Evolutionary conservation across 2,329 filamentous ascomycete species (phyloP).

Genomic region (Fusarium nisikadoi): DNA sequence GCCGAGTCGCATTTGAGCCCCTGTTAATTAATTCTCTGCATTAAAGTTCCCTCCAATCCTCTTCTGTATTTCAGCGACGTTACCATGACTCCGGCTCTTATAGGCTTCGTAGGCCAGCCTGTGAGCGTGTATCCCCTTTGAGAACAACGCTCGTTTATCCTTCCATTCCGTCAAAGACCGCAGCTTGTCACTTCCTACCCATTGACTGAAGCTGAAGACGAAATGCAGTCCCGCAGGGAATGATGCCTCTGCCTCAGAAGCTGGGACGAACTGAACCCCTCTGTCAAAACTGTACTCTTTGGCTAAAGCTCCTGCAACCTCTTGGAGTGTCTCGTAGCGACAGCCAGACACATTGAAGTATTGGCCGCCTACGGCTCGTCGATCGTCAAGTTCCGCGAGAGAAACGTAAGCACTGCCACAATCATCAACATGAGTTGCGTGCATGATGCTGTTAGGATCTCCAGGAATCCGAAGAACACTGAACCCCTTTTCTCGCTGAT

Average conservation of each 20-base stretch:
- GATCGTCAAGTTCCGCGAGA: slow-evolving; percentile 52
- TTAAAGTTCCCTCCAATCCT: slow-evolving; percentile 17
- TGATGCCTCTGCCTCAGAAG: slow-evolving; percentile 22
- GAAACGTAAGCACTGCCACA: slow-evolving; percentile 60
- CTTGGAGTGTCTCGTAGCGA: slow-evolving; percentile 56
- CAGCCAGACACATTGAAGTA: slow-evolving; percentile 59
- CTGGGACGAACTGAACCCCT: slow-evolving; percentile 44
- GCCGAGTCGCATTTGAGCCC: neutral
- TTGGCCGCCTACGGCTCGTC: slow-evolving; percentile 49
- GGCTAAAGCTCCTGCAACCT: slow-evolving; percentile 53
- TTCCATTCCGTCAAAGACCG: slow-evolving; percentile 54
- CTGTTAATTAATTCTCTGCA: neutral
- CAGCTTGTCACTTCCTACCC: slow-evolving; percentile 56
- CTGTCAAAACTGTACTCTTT: slow-evolving; percentile 53
- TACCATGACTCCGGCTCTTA: slow-evolving; percentile 15
- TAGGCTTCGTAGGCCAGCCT: slow-evolving; percentile 52
- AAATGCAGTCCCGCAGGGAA: slow-evolving; percentile 37
- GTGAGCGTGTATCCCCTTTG: slow-evolving; percentile 50
- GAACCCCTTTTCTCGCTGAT: slow-evolving; percentile 29
- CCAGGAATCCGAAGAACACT: slow-evolving; percentile 48
- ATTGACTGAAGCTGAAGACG: slow-evolving; percentile 54
- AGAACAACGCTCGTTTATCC: slow-evolving; percentile 51
- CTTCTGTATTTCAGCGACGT: slow-evolving; percentile 22
- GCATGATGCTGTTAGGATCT: slow-evolving; percentile 53
- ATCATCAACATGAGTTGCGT: slow-evolving; percentile 61